Conservation (phyloP, 106 monocot genomes). For the Alisma plantagoaquatica region DNA sequence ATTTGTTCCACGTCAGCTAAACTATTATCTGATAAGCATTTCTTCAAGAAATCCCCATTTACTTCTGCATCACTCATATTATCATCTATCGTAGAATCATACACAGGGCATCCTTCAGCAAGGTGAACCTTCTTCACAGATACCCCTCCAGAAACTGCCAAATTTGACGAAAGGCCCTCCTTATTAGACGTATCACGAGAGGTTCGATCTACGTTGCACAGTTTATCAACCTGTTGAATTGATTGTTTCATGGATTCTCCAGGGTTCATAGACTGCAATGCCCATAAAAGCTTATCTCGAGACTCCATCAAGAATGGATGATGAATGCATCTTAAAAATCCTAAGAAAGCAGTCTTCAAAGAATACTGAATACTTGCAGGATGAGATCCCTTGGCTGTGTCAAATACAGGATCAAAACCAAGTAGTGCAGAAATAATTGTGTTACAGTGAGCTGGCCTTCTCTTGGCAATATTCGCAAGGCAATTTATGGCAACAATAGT, state of each 20-base stretch:
- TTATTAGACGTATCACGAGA: constrained; percentile 50
- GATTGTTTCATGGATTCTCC: constrained; percentile 73
- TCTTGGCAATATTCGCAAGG: constrained; percentile 86
- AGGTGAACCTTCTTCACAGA: constrained; percentile 14
- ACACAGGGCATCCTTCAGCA: constrained; percentile 18
- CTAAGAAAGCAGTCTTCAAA: constrained; percentile 55
- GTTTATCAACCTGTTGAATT: constrained; percentile 82
- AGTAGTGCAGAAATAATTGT: constrained; percentile 49
- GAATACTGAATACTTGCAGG: constrained; percentile 67
- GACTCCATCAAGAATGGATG: constrained; percentile 77
- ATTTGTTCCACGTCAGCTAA: constrained; percentile 46
- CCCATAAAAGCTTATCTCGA: constrained; percentile 57
- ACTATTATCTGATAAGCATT: constrained; percentile 19
- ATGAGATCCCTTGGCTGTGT: constrained; percentile 33
- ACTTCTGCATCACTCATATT: constrained; percentile 8
- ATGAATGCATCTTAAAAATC: constrained; percentile 67
- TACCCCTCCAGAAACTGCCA: constrained; percentile 18
- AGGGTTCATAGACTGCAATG: constrained; percentile 45
- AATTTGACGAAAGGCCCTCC: constrained; percentile 34
- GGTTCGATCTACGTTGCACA: constrained; percentile 43
- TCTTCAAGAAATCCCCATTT: constrained; percentile 26
- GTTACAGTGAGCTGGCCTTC: constrained; percentile 46
- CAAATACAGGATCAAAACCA: constrained; percentile 50
- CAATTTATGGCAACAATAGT: constrained; percentile 55
- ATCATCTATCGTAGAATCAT: constrained; percentile 17